Percentiles rank a stretch among this genome's conserved stretches.
phyloP scores from a whole-genome alignment of 805 yeast species.

The Saccharomycopsis olivae region DNA sequence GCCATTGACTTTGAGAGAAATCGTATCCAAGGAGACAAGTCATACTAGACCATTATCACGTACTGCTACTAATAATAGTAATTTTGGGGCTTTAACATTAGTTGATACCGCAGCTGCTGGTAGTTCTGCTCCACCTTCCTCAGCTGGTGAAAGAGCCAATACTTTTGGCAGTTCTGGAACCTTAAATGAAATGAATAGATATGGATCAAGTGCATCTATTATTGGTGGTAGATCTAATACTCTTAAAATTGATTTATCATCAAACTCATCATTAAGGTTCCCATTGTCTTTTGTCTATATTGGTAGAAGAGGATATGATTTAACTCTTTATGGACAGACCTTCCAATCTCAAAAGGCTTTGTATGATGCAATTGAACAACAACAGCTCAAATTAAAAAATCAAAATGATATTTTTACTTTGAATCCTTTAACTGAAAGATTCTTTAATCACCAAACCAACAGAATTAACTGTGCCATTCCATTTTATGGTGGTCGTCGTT shows the following conservation, averaged over 20 bases:
- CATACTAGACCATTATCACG: conserved; percentile 21
- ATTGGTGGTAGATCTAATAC: conserved; percentile 13
- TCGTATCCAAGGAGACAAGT: too few species aligned
- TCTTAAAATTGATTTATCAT: conserved; percentile 6
- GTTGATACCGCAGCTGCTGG: too few species aligned
- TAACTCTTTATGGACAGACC: conserved; percentile 17
- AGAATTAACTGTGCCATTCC: conserved; percentile 88
- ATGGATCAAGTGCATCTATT: conserved; percentile 2
- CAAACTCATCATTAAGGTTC: conserved; percentile 1
- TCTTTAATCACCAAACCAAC: conserved; percentile 57
- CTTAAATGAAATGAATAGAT: not conserved
- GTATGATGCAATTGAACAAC: conserved; percentile 67
- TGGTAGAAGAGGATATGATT: conserved; percentile 18
- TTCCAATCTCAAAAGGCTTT: conserved; percentile 59
- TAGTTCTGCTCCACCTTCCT: not conserved
- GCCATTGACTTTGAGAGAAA: conserved; percentile 44
- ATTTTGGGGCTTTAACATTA: too few species aligned
- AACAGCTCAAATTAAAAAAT: conserved; percentile 62
- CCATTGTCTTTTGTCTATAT: conserved; percentile 17
- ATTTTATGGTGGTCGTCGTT: conserved; percentile 86
- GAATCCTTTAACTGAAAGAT: conserved; percentile 62
- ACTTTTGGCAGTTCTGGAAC: not conserved
- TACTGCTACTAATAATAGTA: not conserved
- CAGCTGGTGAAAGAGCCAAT: not conserved
- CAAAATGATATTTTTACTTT: conserved; percentile 72